Evolutionary conservation across 2,329 filamentous ascomycete species (phyloP).

Genomic region (Neofusicoccum umdonicola): DNA sequence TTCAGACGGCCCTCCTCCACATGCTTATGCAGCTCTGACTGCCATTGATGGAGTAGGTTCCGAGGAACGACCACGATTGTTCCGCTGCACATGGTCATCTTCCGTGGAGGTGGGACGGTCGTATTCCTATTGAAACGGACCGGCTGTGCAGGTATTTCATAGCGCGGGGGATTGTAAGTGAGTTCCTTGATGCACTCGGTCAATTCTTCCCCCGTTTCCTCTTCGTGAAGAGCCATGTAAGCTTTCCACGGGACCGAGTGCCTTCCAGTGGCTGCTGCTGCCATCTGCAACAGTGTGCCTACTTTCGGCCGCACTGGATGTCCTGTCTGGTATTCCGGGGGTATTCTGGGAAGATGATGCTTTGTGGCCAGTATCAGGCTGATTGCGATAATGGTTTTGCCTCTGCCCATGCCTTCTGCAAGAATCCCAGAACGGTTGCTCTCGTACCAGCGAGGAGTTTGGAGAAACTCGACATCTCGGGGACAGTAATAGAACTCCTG

Average conservation of each 20-base stretch:
- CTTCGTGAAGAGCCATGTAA: constrained; percentile 56
- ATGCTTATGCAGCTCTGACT: constrained; percentile 75
- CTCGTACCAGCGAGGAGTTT: constrained; percentile 71
- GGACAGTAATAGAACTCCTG: constrained; percentile 68
- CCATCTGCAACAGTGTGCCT: constrained; percentile 71
- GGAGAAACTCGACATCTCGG: constrained; percentile 60
- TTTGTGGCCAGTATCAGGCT: constrained; percentile 69
- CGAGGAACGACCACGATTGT: constrained; percentile 79
- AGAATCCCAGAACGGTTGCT: constrained; percentile 72
- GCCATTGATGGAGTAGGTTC: constrained; percentile 84
- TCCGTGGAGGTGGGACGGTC: constrained; percentile 40
- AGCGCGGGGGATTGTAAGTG: constrained; percentile 35
- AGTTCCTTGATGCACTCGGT: constrained; percentile 26
- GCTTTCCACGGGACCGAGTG: constrained; percentile 68
- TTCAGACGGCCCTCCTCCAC: constrained; percentile 59
- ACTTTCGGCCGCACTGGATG: constrained; percentile 47
- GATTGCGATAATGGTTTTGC: constrained; percentile 87
- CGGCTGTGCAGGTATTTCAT: constrained; percentile 42
- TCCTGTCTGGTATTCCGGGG: constrained; percentile 57
- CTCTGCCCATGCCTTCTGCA: constrained; percentile 73
- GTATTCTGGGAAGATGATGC: constrained; percentile 63
- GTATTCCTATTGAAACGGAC: constrained; percentile 44
- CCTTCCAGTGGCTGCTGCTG: constrained; percentile 65
- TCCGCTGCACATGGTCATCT: constrained; percentile 63
- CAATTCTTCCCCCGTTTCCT: constrained; percentile 48